Percentiles rank a stretch among this genome's conserved stretches.
phyloP scores from a whole-genome alignment of 2,329 filamentous ascomycete genomes.

The Colletotrichum eremochloae region DNA sequence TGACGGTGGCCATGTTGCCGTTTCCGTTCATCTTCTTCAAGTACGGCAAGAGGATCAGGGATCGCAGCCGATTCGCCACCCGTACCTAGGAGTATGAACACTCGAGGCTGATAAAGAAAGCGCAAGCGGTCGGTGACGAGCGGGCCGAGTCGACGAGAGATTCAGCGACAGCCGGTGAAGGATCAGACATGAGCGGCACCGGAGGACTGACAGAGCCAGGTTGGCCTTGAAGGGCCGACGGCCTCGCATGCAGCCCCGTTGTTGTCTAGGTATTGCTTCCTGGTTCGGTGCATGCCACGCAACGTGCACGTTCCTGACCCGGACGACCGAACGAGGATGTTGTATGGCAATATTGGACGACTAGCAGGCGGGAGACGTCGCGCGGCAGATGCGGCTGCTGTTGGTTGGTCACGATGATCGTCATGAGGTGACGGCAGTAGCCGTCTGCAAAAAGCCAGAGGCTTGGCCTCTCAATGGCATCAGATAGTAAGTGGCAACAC shows the following conservation, averaged over 20 bases:
- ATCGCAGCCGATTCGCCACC: constrained; percentile 66
- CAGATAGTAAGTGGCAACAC: constrained; percentile 1
- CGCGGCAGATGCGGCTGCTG: constrained; percentile 31
- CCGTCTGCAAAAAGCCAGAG: constrained; percentile 26
- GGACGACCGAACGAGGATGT: constrained; percentile 17
- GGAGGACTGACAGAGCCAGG: constrained; percentile 18
- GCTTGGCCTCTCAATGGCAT: constrained; percentile 13
- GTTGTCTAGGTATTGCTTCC: neutral
- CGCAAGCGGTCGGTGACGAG: constrained; percentile 11
- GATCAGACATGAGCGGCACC: constrained; percentile 24
- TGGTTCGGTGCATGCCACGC: constrained; percentile 3
- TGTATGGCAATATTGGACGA: constrained; percentile 30
- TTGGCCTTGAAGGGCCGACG: constrained; percentile 12
- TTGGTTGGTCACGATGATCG: constrained; percentile 33
- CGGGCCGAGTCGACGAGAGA: constrained; percentile 22
- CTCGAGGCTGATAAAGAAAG: neutral
- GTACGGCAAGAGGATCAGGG: constrained; percentile 69
- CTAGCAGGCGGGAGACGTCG: constrained; percentile 8
- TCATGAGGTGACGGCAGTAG: constrained; percentile 30
- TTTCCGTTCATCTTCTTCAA: constrained; percentile 75
- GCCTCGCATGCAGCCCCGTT: constrained; percentile 18
- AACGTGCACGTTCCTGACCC: constrained; percentile 33
- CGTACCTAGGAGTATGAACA: constrained; percentile 38
- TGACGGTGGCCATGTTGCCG: constrained; percentile 72
- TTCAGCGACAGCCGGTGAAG: constrained; percentile 14